Evolutionary conservation across 2,329 filamentous ascomycete species (phyloP).

Genomic region (Aspergillus quadricinctus): DNA sequence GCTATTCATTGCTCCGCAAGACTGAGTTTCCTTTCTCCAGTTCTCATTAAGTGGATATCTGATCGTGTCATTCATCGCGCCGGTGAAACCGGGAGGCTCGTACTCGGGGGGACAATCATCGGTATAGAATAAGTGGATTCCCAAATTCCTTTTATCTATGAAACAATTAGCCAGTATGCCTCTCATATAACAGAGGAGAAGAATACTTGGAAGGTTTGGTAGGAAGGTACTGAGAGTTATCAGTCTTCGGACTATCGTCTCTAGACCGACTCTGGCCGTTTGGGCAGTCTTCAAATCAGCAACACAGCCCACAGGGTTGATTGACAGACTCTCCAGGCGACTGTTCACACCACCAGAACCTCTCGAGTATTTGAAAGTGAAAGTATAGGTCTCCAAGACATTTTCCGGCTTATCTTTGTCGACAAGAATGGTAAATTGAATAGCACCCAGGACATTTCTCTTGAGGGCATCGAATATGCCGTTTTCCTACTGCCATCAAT

Average conservation of each 20-base stretch:
- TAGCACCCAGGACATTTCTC: constrained; percentile 38
- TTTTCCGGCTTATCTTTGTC: constrained; percentile 32
- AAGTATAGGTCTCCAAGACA: constrained; percentile 49
- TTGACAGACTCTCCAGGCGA: constrained; percentile 24
- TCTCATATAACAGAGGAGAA: neutral
- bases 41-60: constrained; percentile 35
- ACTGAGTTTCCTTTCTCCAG: constrained; percentile 34
- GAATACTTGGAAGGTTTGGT: constrained; percentile 41
- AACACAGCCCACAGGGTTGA: constrained; percentile 25
- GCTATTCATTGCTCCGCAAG: constrained; percentile 31
- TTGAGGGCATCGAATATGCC: constrained; percentile 46
- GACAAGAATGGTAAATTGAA: constrained; percentile 46
- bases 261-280: constrained; percentile 40
- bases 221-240: constrained; percentile 35
- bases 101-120: constrained; percentile 37
- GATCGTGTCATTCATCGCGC: constrained; percentile 24
- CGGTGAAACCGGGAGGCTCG: constrained; percentile 40
- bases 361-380: constrained; percentile 43
- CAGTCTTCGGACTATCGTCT: constrained; percentile 40
- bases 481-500: constrained; percentile 41
- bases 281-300: constrained; percentile 35
- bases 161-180: constrained; percentile 3
- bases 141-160: constrained; percentile 38
- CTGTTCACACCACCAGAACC: constrained; percentile 26
- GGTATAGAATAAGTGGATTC: constrained; percentile 44